Conservation (phyloP, 1,139 yeast genomes). For the Candida frijolesensis region DNA sequence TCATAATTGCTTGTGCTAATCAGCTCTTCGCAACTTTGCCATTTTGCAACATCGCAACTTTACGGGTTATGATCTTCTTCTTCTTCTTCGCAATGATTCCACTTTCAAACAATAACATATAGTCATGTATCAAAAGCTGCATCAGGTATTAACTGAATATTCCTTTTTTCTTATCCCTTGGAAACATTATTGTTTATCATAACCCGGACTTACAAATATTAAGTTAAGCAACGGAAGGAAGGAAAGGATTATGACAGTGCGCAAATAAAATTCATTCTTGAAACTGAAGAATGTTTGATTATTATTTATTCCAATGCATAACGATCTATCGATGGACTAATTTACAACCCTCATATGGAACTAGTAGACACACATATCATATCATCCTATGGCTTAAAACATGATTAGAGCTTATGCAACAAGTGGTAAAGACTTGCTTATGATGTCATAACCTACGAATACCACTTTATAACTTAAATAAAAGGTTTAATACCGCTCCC, state of each 20-base stretch:
- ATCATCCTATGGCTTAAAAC: background rate
- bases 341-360: background rate
- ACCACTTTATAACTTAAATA: too few relatives aligned
- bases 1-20: background rate
- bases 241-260: background rate
- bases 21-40: background rate
- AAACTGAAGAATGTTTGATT: background rate
- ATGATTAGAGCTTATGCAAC: too few relatives aligned
- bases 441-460: too few relatives aligned
- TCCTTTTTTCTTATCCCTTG: too few relatives aligned
- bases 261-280: background rate
- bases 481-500: too few relatives aligned
- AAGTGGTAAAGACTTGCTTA: too few relatives aligned
- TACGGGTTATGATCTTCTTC: background rate
- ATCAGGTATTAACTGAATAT: background rate
- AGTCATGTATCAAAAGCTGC: background rate
- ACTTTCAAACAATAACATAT: background rate
- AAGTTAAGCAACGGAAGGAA: background rate
- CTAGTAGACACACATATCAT: background rate
- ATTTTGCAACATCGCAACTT: background rate
- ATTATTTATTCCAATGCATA: too few relatives aligned
- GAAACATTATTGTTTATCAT: too few relatives aligned
- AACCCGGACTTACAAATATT: too few relatives aligned
- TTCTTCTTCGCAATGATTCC: background rate
- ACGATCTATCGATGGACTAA: background rate